phyloP scores from a whole-genome alignment of 2,329 filamentous ascomycete genomes.

The Scopulariopsis brevicaulis region DNA sequence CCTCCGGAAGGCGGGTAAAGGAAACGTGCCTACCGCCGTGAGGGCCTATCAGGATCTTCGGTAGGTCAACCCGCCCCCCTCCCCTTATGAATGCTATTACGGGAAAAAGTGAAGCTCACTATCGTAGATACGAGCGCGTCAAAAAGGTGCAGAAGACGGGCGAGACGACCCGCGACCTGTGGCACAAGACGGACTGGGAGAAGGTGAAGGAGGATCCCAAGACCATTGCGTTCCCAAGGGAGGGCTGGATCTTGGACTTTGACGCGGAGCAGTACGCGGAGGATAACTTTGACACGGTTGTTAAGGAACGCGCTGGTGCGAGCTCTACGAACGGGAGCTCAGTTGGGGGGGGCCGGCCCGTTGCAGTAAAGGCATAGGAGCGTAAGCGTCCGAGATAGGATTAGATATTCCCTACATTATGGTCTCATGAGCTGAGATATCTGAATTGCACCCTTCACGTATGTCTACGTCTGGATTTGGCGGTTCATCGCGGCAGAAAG shows the following conservation, averaged over 20 bases:
- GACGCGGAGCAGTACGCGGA: slow-evolving; percentile 27
- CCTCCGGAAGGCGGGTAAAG: slow-evolving; percentile 12
- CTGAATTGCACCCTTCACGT: too few relatives aligned
- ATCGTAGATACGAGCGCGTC: slow-evolving; percentile 21
- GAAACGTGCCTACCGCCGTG: slow-evolving; percentile 17
- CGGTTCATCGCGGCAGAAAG: neutral
- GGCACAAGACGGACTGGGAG: slow-evolving; percentile 36
- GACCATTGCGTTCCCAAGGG: slow-evolving; percentile 28
- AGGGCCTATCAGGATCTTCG: slow-evolving; percentile 24
- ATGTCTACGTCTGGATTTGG: neutral
- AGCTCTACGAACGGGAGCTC: neutral
- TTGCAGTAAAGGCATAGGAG: neutral
- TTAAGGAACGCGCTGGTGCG: neutral
- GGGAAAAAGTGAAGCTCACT: neutral
- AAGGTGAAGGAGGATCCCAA: slow-evolving; percentile 30
- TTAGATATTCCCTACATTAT: neutral
- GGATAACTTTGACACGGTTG: slow-evolving; percentile 11
- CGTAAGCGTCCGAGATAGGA: neutral
- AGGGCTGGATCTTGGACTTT: slow-evolving; percentile 31
- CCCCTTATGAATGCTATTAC: neutral
- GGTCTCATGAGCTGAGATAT: too few relatives aligned
- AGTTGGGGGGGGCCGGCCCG: neutral
- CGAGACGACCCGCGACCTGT: slow-evolving; percentile 30
- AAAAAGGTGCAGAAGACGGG: slow-evolving; percentile 30
- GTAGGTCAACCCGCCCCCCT: neutral